Evolutionary conservation across 768 basidiomycete genomes (phyloP).

Genomic region (Mycena floridula): DNA sequence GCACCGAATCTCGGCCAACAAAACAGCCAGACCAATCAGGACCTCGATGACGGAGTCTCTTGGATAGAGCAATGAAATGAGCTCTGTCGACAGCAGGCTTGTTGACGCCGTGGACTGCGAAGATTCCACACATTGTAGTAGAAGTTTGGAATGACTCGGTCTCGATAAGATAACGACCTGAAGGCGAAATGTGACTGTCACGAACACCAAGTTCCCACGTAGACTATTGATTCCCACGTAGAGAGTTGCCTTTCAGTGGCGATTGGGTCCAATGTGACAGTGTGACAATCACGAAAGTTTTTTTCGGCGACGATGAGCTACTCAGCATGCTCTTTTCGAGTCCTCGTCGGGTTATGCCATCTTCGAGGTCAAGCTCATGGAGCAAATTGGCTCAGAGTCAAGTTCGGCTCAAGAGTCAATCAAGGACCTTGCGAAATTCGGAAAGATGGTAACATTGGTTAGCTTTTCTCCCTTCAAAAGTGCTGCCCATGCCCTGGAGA

Average conservation of each 20-base stretch:
- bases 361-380: slow-evolving; percentile 80
- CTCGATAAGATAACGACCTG: background rate
- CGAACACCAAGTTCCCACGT: no score
- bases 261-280: no score
- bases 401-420: slow-evolving; percentile 81
- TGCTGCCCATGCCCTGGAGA: slow-evolving; percentile 91
- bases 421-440: slow-evolving; percentile 80
- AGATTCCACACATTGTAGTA: slow-evolving; percentile 92
- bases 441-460: slow-evolving; percentile 84
- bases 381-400: slow-evolving; percentile 81
- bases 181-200: no score
- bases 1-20: slow-evolving; percentile 73
- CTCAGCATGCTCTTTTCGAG: slow-evolving; percentile 93
- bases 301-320: slow-evolving; percentile 48
- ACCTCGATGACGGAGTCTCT: slow-evolving; percentile 87
- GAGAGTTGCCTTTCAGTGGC: no score
- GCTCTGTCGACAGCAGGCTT: slow-evolving; percentile 65
- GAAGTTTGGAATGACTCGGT: slow-evolving; percentile 2
- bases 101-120: slow-evolving; percentile 77
- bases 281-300: background rate
- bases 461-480: slow-evolving; percentile 94
- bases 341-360: slow-evolving; percentile 91
- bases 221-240: no score
- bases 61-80: slow-evolving; percentile 78
- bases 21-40: slow-evolving; percentile 99